Evolutionary conservation across 352 stramenopile genomes (phyloP).

Genomic region (Blastocystis sp.): DNA sequence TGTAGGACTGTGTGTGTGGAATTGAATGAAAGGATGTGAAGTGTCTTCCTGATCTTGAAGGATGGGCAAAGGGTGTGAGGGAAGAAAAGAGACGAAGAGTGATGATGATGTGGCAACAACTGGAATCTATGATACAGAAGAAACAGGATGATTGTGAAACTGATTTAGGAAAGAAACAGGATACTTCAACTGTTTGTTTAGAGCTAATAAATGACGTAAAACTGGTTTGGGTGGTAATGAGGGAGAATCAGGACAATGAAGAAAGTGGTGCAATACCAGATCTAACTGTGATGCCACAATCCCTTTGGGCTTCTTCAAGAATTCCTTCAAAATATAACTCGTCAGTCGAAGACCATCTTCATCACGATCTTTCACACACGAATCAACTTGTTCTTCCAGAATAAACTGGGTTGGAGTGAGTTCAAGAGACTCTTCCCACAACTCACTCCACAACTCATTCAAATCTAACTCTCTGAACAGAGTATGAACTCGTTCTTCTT

Average conservation of each 20-base stretch:
- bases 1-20: neutral
- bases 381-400: constrained; percentile 20
- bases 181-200: too few relatives aligned
- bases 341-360: neutral
- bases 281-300: neutral
- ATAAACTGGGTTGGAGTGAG: neutral
- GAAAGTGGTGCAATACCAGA: neutral
- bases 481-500: neutral
- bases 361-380: neutral
- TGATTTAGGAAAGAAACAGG: too few relatives aligned
- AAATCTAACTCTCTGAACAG: neutral
- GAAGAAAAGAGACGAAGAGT: neutral
- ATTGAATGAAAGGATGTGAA: neutral
- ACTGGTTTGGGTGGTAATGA: neutral
- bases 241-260: neutral
- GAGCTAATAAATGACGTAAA: neutral
- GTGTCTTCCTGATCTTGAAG: neutral
- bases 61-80: neutral
- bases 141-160: neutral
- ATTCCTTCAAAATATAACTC: neutral
- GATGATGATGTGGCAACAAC: neutral
- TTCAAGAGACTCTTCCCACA: constrained; percentile 23
- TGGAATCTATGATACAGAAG: neutral
- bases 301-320: neutral
- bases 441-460: neutral